Conservation (phyloP, 2,329 filamentous ascomycete species). For the Grosmannia clavigera region DNA sequence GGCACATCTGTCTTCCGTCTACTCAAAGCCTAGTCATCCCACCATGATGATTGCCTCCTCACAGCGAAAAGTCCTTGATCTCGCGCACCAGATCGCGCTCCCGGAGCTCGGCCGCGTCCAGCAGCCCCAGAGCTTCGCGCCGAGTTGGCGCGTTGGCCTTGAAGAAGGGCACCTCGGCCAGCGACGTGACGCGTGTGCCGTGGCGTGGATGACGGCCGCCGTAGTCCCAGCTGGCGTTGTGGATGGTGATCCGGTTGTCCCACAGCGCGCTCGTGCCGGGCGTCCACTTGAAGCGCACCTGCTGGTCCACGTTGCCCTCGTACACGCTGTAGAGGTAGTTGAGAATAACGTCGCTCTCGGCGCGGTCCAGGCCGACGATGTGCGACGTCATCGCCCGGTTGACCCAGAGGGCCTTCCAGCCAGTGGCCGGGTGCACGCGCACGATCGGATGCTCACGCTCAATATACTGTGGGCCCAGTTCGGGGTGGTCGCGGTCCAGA, state of each 20-base stretch:
- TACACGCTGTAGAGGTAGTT: conserved; percentile 56
- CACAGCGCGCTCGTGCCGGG: conserved; percentile 54
- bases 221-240: conserved; percentile 66
- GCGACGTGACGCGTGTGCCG: conserved; percentile 56
- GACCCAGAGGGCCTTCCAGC: conserved; percentile 63
- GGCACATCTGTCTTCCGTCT: neutral
- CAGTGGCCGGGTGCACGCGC: conserved; percentile 55
- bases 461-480: conserved; percentile 50
- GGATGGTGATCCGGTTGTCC: conserved; percentile 65
- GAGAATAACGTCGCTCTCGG: conserved; percentile 56
- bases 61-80: conserved; percentile 11
- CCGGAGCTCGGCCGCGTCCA: conserved; percentile 38
- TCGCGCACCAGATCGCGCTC: conserved; percentile 8
- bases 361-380: conserved; percentile 57
- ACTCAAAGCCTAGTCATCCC: neutral
- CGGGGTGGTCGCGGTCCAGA: conserved; percentile 49
- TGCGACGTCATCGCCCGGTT: conserved; percentile 56
- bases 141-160: conserved; percentile 51
- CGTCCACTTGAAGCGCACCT: conserved; percentile 61
- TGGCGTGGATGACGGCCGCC: conserved; percentile 54
- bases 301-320: conserved; percentile 58
- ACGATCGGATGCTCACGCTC: conserved; percentile 58
- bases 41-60: neutral
- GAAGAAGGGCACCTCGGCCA: conserved; percentile 62
- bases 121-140: conserved; percentile 51